Evolutionary conservation across 495 filamentous ascomycete species (phyloP).

Genomic region (Lepidopterella palustris): DNA sequence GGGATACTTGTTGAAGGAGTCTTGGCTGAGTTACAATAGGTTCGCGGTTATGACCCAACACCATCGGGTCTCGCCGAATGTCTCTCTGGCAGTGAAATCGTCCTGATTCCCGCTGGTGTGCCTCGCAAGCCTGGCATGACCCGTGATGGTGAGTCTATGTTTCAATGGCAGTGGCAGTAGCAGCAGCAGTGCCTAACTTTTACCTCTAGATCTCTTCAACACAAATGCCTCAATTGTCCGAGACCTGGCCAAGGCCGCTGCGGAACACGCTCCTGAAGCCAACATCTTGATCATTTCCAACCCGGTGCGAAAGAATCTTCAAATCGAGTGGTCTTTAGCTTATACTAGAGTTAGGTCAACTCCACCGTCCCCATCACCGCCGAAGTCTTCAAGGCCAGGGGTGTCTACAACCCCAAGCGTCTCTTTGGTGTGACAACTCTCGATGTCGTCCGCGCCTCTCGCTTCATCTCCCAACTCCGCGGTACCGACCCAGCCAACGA

Average conservation of each 20-base stretch:
- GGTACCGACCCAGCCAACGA: conserved; percentile 80
- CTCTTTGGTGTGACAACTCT: conserved; percentile 99
- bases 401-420: conserved; percentile 96
- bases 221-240: conserved; percentile 99
- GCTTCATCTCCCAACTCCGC: conserved; percentile 94
- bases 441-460: conserved; percentile 93
- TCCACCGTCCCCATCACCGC: conserved; percentile 95
- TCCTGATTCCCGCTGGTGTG: conserved; percentile 96
- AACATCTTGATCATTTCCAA: conserved; percentile 97
- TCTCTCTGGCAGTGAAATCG: conserved; percentile 81
- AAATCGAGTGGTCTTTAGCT: neutral
- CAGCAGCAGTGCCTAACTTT: neutral
- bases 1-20: neutral
- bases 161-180: neutral
- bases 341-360: conserved; percentile 57
- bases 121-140: conserved; percentile 99
- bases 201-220: conserved; percentile 85
- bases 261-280: conserved; percentile 81
- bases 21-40: conserved; percentile 37
- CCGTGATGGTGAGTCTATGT: conserved; percentile 62
- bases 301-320: conserved; percentile 52
- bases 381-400: conserved; percentile 88
- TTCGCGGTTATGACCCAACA: conserved; percentile 79
- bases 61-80: conserved; percentile 65
- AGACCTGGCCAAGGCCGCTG: conserved; percentile 92